phyloP scores from a whole-genome alignment of 2,329 filamentous ascomycete species.

The Curvularia spicifera region DNA sequence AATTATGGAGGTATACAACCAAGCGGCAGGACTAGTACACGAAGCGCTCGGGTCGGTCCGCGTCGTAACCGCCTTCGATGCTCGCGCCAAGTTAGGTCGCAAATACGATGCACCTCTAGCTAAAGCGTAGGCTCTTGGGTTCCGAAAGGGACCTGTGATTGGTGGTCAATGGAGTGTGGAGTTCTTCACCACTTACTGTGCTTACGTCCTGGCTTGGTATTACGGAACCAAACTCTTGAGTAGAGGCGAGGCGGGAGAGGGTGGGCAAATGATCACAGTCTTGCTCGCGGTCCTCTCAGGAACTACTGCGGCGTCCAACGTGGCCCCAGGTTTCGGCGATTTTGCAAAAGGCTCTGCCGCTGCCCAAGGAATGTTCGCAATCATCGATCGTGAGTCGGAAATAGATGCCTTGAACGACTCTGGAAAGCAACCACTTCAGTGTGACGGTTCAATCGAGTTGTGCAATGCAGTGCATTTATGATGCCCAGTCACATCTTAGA shows the following conservation, averaged over 20 bases:
- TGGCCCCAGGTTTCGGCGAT: slow-evolving; percentile 1
- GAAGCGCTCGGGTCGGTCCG: slow-evolving; percentile 4
- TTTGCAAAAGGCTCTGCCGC: slow-evolving; percentile 1
- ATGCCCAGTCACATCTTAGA: too few species aligned
- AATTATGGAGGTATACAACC: not conserved
- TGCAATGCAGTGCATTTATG: not conserved
- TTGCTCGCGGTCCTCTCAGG: not conserved
- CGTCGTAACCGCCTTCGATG: not conserved
- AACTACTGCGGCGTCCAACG: slow-evolving; percentile 1
- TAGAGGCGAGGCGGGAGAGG: slow-evolving; percentile 1
- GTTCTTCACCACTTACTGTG: not conserved
- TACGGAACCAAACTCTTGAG: not conserved
- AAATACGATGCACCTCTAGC: slow-evolving; percentile 1
- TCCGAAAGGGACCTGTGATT: not conserved
- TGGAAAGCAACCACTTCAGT: not conserved
- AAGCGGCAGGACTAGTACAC: not conserved
- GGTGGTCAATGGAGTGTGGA: not conserved
- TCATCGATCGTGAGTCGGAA: not conserved
- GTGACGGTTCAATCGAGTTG: not conserved
- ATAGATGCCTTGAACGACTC: slow-evolving; percentile 1
- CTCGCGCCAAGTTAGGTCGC: not conserved
- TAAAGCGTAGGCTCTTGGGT: slow-evolving; percentile 2
- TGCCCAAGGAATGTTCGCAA: slow-evolving; percentile 3
- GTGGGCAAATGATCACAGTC: not conserved
- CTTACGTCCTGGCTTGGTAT: not conserved